Evolutionary conservation across 345 rosid species (phyloP), one percentile per base, ranked within the genome.

Genomic region (Aquilaria sinensis): DNA sequence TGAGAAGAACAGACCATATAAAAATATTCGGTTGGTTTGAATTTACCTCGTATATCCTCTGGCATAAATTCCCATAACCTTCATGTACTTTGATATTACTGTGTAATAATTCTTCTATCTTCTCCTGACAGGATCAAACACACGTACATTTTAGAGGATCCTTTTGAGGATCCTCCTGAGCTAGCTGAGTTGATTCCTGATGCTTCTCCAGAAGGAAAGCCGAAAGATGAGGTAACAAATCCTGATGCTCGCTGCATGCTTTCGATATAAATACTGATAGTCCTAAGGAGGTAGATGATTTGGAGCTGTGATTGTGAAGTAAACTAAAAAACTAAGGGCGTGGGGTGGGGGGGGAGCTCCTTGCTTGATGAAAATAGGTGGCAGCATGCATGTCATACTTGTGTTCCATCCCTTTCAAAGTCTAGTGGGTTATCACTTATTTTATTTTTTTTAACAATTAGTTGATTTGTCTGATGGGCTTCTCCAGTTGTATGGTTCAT

Each of bases 121-220:
- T 62, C 3, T 58, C 53, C 8, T 65, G 47, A 67, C 84, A 88
- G 96, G 80, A 90, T 94, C 72, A 86, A 88, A 63, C 96, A 88
- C 75, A 76, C 89, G 0, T 78, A 88, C 67, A 77, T 88, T 51
- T 76, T 90, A 51, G 96, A 94, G 23, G 97, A 94, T 80, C 96
- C 97, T 52, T 94, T 88, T 71, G 96, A 86, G 33, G 99, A 94
- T 75, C 96, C 93, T 72, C 31, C 83, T 47, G 91, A 82, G 67
- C 73, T 94, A 48, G 68, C 84, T 61, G 95, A 77, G 51, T 70
- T 88, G 80, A 86, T 94, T 70, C 95, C 96, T 47, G 89, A 76
- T 60, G 78, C 96, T 69, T 94, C 99, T 14, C 97, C 99, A 0
- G 95, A 86, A 73, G 97, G 97, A 66, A 94, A 85, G 63, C 96